Conservation (phyloP, 2,329 filamentous ascomycete species). For the Verticillium nonalfalfae region DNA sequence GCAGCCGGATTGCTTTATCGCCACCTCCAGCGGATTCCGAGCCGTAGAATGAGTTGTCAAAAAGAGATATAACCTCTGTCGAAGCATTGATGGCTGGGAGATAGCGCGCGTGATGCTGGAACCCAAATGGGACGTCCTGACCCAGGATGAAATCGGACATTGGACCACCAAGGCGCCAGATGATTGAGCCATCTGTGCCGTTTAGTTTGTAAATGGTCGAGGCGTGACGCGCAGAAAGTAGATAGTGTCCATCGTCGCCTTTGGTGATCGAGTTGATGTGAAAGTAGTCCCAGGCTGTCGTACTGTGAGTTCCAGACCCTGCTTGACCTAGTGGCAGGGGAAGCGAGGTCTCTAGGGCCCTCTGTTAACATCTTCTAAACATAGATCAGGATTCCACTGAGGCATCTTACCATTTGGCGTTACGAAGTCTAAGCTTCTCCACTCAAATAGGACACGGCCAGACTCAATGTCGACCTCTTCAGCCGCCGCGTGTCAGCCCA, state of each 20-base stretch:
- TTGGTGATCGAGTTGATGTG: conserved; percentile 30
- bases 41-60: conserved; percentile 41
- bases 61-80: conserved; percentile 43
- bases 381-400: too few species aligned
- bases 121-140: conserved; percentile 30
- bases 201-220: conserved; percentile 40
- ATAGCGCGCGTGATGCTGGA: conserved; percentile 46
- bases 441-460: conserved; percentile 41
- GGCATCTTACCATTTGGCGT: conserved; percentile 4
- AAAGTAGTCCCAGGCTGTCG: conserved; percentile 30
- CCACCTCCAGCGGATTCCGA: conserved; percentile 13
- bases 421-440: conserved; percentile 22
- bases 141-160: conserved; percentile 31
- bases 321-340: background rate
- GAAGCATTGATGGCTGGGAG: conserved; percentile 24
- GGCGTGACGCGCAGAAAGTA: conserved; percentile 19
- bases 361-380: too few species aligned
- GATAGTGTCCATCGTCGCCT: conserved; percentile 21
- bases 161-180: conserved; percentile 49
- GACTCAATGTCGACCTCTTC: conserved; percentile 43
- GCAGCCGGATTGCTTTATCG: background rate
- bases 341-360: background rate
- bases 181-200: conserved; percentile 35
- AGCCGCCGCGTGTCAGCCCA: background rate
- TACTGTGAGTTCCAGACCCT: conserved; percentile 13